Conservation (phyloP, 352 stramenopile species). For the Pythium coloratum region DNA sequence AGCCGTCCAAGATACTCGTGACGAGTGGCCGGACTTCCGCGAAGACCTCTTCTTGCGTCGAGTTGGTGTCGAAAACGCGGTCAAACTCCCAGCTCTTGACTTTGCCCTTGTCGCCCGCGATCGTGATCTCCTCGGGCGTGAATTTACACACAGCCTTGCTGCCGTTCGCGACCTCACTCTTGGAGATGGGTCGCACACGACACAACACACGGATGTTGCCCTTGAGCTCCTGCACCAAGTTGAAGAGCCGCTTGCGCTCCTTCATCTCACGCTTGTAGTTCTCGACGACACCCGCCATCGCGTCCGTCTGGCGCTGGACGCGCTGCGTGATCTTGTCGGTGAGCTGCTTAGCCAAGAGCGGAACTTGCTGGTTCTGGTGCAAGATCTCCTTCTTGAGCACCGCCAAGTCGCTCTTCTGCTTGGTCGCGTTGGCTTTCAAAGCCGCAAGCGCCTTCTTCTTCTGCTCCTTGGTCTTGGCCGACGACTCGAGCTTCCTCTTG, state of each 20-base stretch:
- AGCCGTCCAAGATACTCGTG: slow-evolving; percentile 84
- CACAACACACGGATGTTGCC: slow-evolving; percentile 98
- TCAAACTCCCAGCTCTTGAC: slow-evolving; percentile 87
- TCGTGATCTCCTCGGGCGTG: slow-evolving; percentile 72
- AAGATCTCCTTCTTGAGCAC: slow-evolving; percentile 56
- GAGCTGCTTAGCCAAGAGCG: slow-evolving; percentile 62
- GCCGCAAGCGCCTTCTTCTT: slow-evolving; percentile 46
- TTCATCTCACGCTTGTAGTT: slow-evolving; percentile 90
- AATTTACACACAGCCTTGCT: slow-evolving; percentile 87
- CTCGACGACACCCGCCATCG: slow-evolving; percentile 83
- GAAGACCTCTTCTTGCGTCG: slow-evolving; percentile 80
- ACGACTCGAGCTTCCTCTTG: slow-evolving; percentile 71
- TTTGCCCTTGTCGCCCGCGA: slow-evolving; percentile 82
- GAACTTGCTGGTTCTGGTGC: slow-evolving; percentile 56
- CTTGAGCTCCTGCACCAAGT: slow-evolving; percentile 95
- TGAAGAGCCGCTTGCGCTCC: slow-evolving; percentile 92
- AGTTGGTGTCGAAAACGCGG: slow-evolving; percentile 79
- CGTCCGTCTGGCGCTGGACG: slow-evolving; percentile 70
- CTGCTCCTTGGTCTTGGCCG: slow-evolving; percentile 55
- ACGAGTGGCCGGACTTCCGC: slow-evolving; percentile 74
- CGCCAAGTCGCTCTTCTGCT: slow-evolving; percentile 54
- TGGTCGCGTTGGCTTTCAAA: slow-evolving; percentile 46
- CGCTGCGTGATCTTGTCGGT: slow-evolving; percentile 71
- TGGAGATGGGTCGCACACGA: slow-evolving; percentile 92
- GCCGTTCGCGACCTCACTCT: slow-evolving; percentile 61